Evolutionary conservation across 257 asterid genomes (phyloP).

Genomic region (Marsdenia floribunda): DNA sequence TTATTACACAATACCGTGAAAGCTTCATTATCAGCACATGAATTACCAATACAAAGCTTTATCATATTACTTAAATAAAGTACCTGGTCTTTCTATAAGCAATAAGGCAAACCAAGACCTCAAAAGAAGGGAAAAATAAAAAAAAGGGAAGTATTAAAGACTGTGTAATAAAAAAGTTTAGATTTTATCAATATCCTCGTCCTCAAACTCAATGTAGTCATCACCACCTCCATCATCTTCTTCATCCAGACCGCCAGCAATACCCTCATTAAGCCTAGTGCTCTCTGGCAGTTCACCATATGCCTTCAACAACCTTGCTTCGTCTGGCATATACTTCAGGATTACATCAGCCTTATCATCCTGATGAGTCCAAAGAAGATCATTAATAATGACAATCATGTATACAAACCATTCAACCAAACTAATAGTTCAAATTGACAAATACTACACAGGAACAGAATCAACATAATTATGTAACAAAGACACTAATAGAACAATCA

Average conservation of each 20-base stretch:
- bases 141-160: not conserved
- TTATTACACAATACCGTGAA: too few relatives aligned
- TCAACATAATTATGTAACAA: not conserved
- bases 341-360: constrained; percentile 97
- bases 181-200: constrained; percentile 85
- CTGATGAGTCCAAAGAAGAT: constrained; percentile 26
- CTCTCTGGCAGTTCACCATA: constrained; percentile 91
- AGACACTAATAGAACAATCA: not conserved
- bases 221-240: constrained; percentile 65
- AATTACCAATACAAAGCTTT: too few relatives aligned
- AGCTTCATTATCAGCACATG: too few relatives aligned
- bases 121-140: not conserved
- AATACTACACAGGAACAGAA: not conserved
- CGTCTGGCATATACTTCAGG: constrained; percentile 87
- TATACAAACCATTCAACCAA: not conserved
- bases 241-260: constrained; percentile 61
- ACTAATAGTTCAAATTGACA: not conserved
- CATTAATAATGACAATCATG: not conserved
- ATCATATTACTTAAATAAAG: too few relatives aligned
- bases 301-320: constrained; percentile 88
- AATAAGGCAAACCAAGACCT: not conserved
- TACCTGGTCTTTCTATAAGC: too few relatives aligned
- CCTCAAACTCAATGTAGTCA: constrained; percentile 77
- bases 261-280: constrained; percentile 78
- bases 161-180: constrained; percentile 23